Percentiles rank a stretch among this genome's conserved stretches.
Conservation (phyloP, 1,284 basidiomycete species). For the Earliella scabrosa region DNA sequence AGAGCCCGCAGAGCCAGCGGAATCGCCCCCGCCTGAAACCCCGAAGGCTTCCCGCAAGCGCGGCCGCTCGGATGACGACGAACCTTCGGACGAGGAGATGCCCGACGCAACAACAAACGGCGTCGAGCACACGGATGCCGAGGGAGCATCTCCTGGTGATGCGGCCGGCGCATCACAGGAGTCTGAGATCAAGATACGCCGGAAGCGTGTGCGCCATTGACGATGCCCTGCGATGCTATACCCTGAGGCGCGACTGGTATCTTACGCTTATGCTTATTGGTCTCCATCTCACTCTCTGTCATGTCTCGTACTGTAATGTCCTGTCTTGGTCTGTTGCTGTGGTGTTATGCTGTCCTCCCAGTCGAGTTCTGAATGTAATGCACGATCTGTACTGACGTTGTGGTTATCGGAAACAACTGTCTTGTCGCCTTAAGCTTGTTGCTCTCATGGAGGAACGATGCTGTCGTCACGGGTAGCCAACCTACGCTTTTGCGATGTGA, state of each 20-base stretch:
- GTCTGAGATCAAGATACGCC: slow-evolving; percentile 26
- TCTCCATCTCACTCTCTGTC: not conserved
- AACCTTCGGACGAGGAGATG: slow-evolving; percentile 17
- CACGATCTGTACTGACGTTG: slow-evolving; percentile 11
- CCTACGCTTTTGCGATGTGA: no score
- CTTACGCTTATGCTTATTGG: slow-evolving; percentile 1
- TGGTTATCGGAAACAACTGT: not conserved
- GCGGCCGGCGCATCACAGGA: slow-evolving; percentile 13
- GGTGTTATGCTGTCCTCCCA: slow-evolving; percentile 11
- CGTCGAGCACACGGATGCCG: slow-evolving; percentile 4
- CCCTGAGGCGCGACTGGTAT: not conserved
- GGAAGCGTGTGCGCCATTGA: slow-evolving; percentile 30
- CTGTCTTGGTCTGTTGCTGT: not conserved
- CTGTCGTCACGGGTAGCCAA: no score
- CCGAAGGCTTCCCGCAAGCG: slow-evolving; percentile 34
- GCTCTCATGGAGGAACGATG: no score
- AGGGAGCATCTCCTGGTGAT: not conserved
- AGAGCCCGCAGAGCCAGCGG: slow-evolving; percentile 15
- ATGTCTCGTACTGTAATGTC: not conserved
- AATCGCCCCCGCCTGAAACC: slow-evolving; percentile 23
- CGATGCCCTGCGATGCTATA: not conserved
- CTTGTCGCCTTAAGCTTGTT: slow-evolving; percentile 2
- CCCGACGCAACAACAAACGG: slow-evolving; percentile 15
- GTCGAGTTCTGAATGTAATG: slow-evolving; percentile 15
- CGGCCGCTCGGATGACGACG: slow-evolving; percentile 23